Conservation (phyloP, 208 protist genomes). For the Leishmania gerbilli region DNA sequence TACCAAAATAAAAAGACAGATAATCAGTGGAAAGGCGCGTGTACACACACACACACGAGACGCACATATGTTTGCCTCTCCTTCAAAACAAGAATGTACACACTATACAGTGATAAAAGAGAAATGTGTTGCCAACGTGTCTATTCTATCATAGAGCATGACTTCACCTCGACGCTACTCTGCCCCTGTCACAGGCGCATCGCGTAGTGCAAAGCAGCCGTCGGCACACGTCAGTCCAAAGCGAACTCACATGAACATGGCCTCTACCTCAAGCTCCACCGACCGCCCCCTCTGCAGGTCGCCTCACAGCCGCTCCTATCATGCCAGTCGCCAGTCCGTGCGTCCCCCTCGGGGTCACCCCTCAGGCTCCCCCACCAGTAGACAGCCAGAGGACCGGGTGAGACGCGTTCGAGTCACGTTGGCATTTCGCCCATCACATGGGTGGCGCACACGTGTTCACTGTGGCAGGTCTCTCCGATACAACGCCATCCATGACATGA, state of each 20-base stretch:
- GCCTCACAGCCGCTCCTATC: not conserved
- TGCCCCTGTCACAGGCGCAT: not conserved
- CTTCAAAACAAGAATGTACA: constrained; percentile 13
- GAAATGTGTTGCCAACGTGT: not conserved
- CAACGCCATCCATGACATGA: not conserved
- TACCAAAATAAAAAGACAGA: not conserved
- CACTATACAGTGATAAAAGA: constrained; percentile 8
- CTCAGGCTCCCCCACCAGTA: not conserved
- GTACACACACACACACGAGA: not conserved
- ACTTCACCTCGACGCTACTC: not conserved
- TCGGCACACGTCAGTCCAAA: not conserved
- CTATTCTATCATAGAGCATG: not conserved
- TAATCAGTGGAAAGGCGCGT: not conserved
- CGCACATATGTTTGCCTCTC: no score
- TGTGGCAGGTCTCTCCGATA: not conserved
- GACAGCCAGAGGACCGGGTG: not conserved
- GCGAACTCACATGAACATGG: not conserved
- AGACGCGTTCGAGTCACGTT: not conserved
- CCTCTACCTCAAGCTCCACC: not conserved
- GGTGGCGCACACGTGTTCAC: not conserved
- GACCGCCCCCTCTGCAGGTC: not conserved
- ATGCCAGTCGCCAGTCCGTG: not conserved
- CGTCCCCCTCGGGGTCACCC: not conserved
- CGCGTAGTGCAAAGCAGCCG: not conserved
- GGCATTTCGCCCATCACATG: not conserved